These are phyloP conservation scores for Vachellia collinsii DNA, from an alignment of 306 rosid genomes.

Conservation along the genomic window DNA sequence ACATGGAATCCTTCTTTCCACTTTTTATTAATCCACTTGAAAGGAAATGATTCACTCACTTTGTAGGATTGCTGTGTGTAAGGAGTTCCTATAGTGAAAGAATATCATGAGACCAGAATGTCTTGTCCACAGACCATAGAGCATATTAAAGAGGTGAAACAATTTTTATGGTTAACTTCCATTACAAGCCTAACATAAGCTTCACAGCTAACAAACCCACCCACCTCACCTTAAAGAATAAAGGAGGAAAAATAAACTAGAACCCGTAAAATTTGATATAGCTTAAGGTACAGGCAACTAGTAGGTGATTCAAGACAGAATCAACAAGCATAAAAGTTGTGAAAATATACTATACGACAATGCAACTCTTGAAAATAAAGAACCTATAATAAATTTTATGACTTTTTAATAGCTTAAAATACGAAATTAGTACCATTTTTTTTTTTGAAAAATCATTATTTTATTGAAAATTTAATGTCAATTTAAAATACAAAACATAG, in stretches of 20 bases:
- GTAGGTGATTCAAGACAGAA: not conserved
- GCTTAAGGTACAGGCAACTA: not conserved
- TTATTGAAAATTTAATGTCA: no score
- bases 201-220: not conserved
- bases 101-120: conserved; percentile 28
- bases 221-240: not conserved
- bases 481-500: no score
- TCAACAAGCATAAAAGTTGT: not conserved
- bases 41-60: conserved; percentile 92
- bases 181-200: not conserved
- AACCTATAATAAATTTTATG: no score
- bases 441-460: no score
- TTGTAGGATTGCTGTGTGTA: conserved; percentile 92
- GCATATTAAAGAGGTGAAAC: not conserved
- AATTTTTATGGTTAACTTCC: not conserved
- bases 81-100: conserved; percentile 68
- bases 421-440: no score
- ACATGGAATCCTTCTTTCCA: conserved; percentile 99
- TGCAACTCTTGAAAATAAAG: no score
- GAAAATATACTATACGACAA: no score
- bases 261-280: not conserved
- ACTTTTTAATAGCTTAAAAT: no score
- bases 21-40: conserved; percentile 93
- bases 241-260: not conserved
- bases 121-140: not conserved